phyloP scores from a whole-genome alignment of 2,329 filamentous ascomycete species.

The Neonectria punicea region DNA sequence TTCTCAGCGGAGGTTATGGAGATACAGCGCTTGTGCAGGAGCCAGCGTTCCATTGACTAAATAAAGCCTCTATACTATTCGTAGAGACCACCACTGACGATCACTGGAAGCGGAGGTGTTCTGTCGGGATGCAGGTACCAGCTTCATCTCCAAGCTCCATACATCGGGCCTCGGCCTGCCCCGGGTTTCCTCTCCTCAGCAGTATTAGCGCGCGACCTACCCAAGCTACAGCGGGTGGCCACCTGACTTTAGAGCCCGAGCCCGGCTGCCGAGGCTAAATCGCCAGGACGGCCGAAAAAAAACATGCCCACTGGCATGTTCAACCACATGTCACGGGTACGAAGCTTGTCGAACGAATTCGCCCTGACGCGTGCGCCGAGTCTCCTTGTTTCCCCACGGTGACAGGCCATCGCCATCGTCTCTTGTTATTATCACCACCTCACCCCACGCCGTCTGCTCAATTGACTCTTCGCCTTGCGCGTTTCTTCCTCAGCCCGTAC shows the following conservation, averaged over 20 bases:
- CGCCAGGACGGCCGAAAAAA: conserved; percentile 25
- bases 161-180: conserved; percentile 32
- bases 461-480: conserved; percentile 15
- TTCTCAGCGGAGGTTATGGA: conserved; percentile 6
- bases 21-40: conserved; percentile 13
- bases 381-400: conserved; percentile 27
- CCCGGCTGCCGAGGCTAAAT: conserved; percentile 41
- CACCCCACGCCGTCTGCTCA: conserved; percentile 9
- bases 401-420: conserved; percentile 22
- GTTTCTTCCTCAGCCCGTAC: not conserved
- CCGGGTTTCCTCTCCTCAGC: not conserved
- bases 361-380: conserved; percentile 41
- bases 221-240: conserved; percentile 15
- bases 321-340: conserved; percentile 43
- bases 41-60: not conserved
- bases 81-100: not conserved
- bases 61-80: too few relatives aligned
- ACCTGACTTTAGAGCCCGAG: conserved; percentile 32
- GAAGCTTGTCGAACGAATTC: conserved; percentile 30
- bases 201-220: conserved; percentile 18
- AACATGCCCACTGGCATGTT: conserved; percentile 21
- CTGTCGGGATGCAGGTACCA: conserved; percentile 18
- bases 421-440: conserved; percentile 23
- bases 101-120: not conserved
- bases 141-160: conserved; percentile 19